Evolutionary conservation across 352 stramenopile species (phyloP).

Genomic region (Pythium angustatum): DNA sequence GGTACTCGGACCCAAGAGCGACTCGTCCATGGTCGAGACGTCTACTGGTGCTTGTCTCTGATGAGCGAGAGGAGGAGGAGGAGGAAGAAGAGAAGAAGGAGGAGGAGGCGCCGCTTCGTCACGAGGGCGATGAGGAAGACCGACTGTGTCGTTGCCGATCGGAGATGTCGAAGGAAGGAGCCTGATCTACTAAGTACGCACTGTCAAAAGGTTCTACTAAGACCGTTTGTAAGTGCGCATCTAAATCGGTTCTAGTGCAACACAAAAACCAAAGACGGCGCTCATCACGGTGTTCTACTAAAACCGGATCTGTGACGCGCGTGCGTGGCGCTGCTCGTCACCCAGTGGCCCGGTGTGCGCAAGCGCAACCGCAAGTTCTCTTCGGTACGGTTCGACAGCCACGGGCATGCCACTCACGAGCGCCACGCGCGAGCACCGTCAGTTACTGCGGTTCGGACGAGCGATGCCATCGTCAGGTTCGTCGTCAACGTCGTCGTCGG

Average conservation of each 20-base stretch:
- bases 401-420: neutral
- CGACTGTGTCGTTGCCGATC: no score
- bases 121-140: neutral
- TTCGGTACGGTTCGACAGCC: neutral
- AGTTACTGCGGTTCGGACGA: neutral
- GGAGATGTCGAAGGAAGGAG: slow-evolving; percentile 4
- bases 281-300: slow-evolving; percentile 1
- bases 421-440: neutral
- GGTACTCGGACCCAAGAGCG: slow-evolving; percentile 43
- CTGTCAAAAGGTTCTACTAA: no score
- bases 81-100: neutral
- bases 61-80: slow-evolving; percentile 3
- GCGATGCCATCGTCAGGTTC: no score
- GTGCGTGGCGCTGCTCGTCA: neutral
- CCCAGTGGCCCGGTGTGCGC: neutral
- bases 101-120: slow-evolving; percentile 13
- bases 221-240: slow-evolving; percentile 21
- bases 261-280: neutral
- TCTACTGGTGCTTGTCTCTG: no score
- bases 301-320: slow-evolving; percentile 27
- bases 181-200: neutral
- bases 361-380: neutral
- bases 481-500: no score
- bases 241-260: neutral
- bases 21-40: slow-evolving; percentile 59